These are phyloP conservation scores for Suillus alpinus DNA, from an alignment of 768 basidiomycete species.

Conservation along the genomic window DNA sequence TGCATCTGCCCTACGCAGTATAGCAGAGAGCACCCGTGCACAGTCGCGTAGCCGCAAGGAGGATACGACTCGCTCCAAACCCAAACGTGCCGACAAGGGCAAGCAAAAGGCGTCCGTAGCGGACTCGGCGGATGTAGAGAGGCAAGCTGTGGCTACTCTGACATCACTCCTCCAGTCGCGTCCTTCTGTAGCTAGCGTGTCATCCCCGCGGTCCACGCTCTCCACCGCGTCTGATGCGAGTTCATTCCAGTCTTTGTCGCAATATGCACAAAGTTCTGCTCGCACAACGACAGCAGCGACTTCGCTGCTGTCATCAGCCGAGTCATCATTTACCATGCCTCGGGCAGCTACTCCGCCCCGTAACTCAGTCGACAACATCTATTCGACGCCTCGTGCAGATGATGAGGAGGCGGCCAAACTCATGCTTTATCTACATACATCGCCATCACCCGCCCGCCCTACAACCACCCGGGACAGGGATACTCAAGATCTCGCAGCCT, in stretches of 20 bases:
- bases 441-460: slow-evolving; percentile 74
- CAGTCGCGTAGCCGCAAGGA: slow-evolving; percentile 43
- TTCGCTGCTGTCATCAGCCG: slow-evolving; percentile 38
- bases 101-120: slow-evolving; percentile 43
- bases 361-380: slow-evolving; percentile 25
- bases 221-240: slow-evolving; percentile 65
- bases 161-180: slow-evolving; percentile 69
- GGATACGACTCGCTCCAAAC: slow-evolving; percentile 34
- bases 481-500: slow-evolving; percentile 53
- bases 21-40: slow-evolving; percentile 46
- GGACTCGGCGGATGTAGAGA: slow-evolving; percentile 54
- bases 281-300: slow-evolving; percentile 44
- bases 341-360: slow-evolving; percentile 38
- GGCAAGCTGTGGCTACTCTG: slow-evolving; percentile 81
- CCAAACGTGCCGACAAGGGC: slow-evolving; percentile 42
- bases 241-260: slow-evolving; percentile 58
- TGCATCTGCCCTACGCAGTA: slow-evolving; percentile 34
- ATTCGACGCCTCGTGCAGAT: slow-evolving; percentile 59
- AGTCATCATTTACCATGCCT: slow-evolving; percentile 35
- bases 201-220: slow-evolving; percentile 71
- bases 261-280: slow-evolving; percentile 67
- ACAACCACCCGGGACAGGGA: slow-evolving; percentile 45
- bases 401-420: slow-evolving; percentile 80
- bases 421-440: slow-evolving; percentile 82
- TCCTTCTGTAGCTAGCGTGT: slow-evolving; percentile 57